phyloP scores from a whole-genome alignment of 352 stramenopile genomes.

The Pythium brachiatum region DNA sequence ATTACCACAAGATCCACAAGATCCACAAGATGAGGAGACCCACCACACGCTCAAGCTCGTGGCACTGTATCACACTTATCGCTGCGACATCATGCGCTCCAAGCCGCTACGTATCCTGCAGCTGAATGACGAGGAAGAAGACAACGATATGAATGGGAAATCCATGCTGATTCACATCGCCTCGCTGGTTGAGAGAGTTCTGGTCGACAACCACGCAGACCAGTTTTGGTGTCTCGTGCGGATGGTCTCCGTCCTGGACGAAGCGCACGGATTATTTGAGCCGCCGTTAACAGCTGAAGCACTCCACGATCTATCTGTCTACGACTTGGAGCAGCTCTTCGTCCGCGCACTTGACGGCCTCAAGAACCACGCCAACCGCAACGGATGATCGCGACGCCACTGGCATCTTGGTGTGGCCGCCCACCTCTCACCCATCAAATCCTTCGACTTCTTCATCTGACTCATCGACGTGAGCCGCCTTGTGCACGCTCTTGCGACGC shows the following conservation, averaged over 20 bases:
- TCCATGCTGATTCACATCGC: constrained; percentile 4
- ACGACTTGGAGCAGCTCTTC: constrained; percentile 62
- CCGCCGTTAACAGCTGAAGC: constrained; percentile 32
- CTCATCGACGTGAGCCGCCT: constrained; percentile 27
- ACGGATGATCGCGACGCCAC: background rate
- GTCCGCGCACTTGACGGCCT: constrained; percentile 56
- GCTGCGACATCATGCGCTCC: constrained; percentile 11
- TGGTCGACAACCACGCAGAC: constrained; percentile 31
- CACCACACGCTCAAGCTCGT: constrained; percentile 7
- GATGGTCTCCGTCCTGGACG: constrained; percentile 56
- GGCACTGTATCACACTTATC: constrained; percentile 21
- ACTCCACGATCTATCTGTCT: constrained; percentile 38
- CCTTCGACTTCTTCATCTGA: constrained; percentile 40
- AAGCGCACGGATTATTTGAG: constrained; percentile 48
- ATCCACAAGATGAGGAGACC: background rate
- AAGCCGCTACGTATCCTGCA: constrained; percentile 5
- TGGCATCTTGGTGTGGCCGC: no score
- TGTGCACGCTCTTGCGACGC: constrained; percentile 36
- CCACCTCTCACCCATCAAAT: constrained; percentile 26
- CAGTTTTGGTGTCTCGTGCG: constrained; percentile 75
- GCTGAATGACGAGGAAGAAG: background rate
- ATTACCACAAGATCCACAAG: background rate
- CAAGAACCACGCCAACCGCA: constrained; percentile 16
- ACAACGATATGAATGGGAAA: background rate
- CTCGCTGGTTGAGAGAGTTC: constrained; percentile 11